phyloP scores from a whole-genome alignment of 768 basidiomycete genomes.

The Leccinum uliginosum region DNA sequence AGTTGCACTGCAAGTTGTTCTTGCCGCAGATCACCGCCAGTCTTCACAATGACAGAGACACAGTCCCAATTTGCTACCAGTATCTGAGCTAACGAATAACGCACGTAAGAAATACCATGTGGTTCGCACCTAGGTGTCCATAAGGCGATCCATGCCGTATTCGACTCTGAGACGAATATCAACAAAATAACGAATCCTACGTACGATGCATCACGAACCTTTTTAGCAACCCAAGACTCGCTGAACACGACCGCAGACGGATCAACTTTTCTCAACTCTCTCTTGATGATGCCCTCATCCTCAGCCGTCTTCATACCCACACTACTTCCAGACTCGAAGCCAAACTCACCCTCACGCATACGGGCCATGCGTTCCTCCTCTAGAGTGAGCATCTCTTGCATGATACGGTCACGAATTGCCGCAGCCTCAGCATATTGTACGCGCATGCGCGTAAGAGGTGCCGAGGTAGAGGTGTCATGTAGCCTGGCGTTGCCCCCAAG shows the following conservation, averaged over 20 bases:
- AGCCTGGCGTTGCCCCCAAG: slow-evolving; percentile 21
- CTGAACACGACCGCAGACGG: slow-evolving; percentile 95
- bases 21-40: slow-evolving; percentile 92
- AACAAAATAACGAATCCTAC: not conserved
- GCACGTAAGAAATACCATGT: slow-evolving; percentile 3
- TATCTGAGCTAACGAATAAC: slow-evolving; percentile 7
- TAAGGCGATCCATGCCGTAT: slow-evolving; percentile 94
- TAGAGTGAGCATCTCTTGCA: slow-evolving; percentile 96
- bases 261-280: slow-evolving; percentile 91
- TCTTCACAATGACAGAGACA: slow-evolving; percentile 97
- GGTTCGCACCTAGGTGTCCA: slow-evolving; percentile 76
- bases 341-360: slow-evolving; percentile 74
- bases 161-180: slow-evolving; percentile 46
- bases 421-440: slow-evolving; percentile 81
- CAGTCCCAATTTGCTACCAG: slow-evolving; percentile 75
- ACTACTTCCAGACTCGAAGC: slow-evolving; percentile 44
- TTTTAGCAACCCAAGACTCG: slow-evolving; percentile 93
- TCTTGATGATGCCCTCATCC: slow-evolving; percentile 90
- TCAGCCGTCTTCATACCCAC: slow-evolving; percentile 64
- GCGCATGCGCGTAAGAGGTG: slow-evolving; percentile 52
- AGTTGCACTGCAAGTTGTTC: slow-evolving; percentile 97
- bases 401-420: slow-evolving; percentile 90
- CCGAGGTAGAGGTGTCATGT: slow-evolving; percentile 26
- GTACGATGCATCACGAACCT: slow-evolving; percentile 43
- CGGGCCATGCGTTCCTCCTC: slow-evolving; percentile 96